Conservation (phyloP, 2,329 filamentous ascomycete genomes). For the Cladophialophora immunda region DNA sequence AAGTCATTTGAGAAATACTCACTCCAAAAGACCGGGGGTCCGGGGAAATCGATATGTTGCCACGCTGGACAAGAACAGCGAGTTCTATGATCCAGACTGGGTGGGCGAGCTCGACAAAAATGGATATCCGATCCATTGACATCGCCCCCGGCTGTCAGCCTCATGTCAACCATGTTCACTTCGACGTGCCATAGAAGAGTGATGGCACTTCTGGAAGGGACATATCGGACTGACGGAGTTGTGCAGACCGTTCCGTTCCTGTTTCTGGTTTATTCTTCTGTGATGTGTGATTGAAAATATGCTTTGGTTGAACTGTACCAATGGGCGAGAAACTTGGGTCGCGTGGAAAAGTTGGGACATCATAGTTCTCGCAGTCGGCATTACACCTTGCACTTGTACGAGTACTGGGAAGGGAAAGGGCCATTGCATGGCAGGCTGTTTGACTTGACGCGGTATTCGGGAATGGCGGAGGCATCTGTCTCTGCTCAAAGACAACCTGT, state of each 20-base stretch:
- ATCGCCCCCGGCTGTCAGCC: background rate
- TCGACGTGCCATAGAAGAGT: background rate
- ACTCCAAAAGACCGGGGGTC: conserved; percentile 52
- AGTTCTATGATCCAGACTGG: conserved; percentile 55
- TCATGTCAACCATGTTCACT: background rate
- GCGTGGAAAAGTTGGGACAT: background rate
- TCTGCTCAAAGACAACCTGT: background rate
- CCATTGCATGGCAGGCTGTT: background rate
- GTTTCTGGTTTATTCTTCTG: conserved; percentile 8
- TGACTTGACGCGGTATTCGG: background rate
- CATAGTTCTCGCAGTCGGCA: background rate
- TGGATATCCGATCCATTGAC: conserved; percentile 48
- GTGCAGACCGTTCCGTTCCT: background rate
- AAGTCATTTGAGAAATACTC: conserved; percentile 56
- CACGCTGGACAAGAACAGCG: conserved; percentile 53
- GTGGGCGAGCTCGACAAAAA: conserved; percentile 53
- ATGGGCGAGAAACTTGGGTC: background rate
- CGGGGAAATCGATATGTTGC: conserved; percentile 57
- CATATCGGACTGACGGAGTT: background rate
- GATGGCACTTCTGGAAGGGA: background rate
- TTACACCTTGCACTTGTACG: conserved; percentile 1
- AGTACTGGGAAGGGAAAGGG: background rate
- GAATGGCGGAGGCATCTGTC: background rate
- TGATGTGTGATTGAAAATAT: conserved; percentile 23
- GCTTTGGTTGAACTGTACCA: conserved; percentile 10